Conservation (phyloP, 75 land plant genomes). For the Isoetes taiwanensis region DNA sequence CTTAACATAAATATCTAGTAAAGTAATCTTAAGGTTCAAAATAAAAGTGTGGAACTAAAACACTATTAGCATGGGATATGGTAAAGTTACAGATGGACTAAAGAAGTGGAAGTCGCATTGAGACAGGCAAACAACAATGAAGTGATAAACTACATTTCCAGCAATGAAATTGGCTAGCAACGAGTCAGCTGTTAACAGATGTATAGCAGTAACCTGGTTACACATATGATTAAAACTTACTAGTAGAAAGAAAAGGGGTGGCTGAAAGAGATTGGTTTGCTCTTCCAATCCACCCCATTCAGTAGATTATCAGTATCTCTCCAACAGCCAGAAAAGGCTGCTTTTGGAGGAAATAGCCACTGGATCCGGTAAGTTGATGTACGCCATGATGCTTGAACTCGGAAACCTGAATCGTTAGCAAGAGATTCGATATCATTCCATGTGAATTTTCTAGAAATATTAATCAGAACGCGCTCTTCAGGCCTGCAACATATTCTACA, state of each 20-base stretch:
- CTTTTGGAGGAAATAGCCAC: conserved; percentile 8
- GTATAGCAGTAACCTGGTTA: too few relatives aligned
- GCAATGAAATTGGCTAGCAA: too few relatives aligned
- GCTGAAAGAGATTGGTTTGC: conserved; percentile 21
- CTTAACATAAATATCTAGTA: too few relatives aligned
- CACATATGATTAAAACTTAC: too few relatives aligned
- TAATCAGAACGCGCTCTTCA: conserved; percentile 23
- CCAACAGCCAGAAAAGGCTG: conserved; percentile 18
- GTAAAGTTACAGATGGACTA: background rate
- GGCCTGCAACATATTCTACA: too few relatives aligned
- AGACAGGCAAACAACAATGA: too few relatives aligned
- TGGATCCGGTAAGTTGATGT: conserved; percentile 15
- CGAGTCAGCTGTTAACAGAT: too few relatives aligned
- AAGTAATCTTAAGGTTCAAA: too few relatives aligned
- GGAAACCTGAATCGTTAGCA: conserved; percentile 14
- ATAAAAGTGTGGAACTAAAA: too few relatives aligned
- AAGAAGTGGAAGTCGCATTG: background rate
- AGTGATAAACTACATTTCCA: too few relatives aligned
- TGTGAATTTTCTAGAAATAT: conserved; percentile 25
- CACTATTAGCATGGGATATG: background rate
- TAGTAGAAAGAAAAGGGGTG: conserved; percentile 32
- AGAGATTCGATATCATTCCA: conserved; percentile 8
- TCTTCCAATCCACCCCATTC: conserved; percentile 15
- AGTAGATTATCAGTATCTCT: conserved; percentile 17
- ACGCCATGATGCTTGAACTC: conserved; percentile 13